Evolutionary conservation across 257 asterid species (phyloP).

Genomic region (Lycium ferocissimum): DNA sequence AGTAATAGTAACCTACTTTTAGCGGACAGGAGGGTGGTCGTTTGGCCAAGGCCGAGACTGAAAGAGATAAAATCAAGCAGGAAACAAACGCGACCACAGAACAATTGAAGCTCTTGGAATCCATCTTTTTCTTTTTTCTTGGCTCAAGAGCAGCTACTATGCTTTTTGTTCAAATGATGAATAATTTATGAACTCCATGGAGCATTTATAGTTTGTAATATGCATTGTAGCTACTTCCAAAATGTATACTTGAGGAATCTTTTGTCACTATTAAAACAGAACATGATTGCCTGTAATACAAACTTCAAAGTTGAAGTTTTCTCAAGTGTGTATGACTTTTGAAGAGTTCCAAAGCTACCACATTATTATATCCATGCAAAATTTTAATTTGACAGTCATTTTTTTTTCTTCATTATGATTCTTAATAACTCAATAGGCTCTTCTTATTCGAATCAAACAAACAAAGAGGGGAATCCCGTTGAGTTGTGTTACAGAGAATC

Average conservation of each 20-base stretch:
- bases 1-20: constrained; percentile 49
- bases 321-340: neutral
- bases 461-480: neutral
- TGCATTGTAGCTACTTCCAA: neutral
- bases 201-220: constrained; percentile 21
- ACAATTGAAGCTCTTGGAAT: constrained; percentile 32
- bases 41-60: constrained; percentile 34
- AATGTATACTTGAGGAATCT: neutral
- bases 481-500: neutral
- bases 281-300: constrained; percentile 9
- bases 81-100: constrained; percentile 30
- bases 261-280: neutral
- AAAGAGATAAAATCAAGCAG: constrained; percentile 32
- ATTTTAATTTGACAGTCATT: neutral
- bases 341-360: constrained; percentile 16
- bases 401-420: neutral
- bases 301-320: neutral
- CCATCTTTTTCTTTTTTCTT: constrained; percentile 27
- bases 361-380: neutral
- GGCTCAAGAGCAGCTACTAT: neutral
- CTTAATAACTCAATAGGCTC: neutral
- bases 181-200: neutral
- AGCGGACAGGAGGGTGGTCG: constrained; percentile 38
- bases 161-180: neutral
- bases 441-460: neutral